phyloP scores from a whole-genome alignment of 169 alveolate species.

The Perkinsus olseni region DNA sequence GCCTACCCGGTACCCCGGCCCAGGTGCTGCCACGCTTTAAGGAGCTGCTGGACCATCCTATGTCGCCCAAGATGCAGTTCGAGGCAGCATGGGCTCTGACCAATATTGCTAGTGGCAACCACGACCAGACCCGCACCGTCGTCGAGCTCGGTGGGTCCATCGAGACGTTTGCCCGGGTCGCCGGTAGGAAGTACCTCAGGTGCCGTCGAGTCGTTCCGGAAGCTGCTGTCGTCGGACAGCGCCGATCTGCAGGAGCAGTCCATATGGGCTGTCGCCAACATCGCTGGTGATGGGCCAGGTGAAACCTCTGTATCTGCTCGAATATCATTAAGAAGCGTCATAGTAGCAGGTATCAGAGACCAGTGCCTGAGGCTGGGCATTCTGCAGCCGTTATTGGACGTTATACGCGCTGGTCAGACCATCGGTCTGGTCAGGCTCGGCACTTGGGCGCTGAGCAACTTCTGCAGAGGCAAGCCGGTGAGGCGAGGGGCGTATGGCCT shows the following conservation, averaged over 20 bases:
- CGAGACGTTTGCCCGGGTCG: not conserved
- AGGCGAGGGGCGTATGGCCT: not conserved
- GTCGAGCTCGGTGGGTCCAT: slow-evolving; percentile 55
- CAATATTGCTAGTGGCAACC: slow-evolving; percentile 84
- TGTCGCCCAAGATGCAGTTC: slow-evolving; percentile 79
- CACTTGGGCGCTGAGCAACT: slow-evolving; percentile 81
- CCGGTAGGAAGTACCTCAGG: not conserved
- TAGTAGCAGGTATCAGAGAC: slow-evolving; percentile 78
- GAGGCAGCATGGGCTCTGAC: slow-evolving; percentile 92
- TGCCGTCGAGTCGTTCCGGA: not conserved
- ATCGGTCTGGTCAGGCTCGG: slow-evolving; percentile 75
- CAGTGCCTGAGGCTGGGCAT: slow-evolving; percentile 71
- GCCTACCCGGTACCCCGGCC: not conserved
- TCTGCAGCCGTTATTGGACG: slow-evolving; percentile 59
- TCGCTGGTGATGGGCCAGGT: slow-evolving; percentile 81
- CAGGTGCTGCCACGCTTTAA: slow-evolving; percentile 71
- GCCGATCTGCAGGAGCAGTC: slow-evolving; percentile 86
- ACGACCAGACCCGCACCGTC: slow-evolving; percentile 72
- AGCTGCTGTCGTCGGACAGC: slow-evolving; percentile 8
- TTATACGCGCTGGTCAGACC: slow-evolving; percentile 51
- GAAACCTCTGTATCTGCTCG: not conserved
- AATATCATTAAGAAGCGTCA: too few species aligned
- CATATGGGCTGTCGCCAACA: slow-evolving; percentile 90
- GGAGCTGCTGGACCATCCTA: slow-evolving; percentile 61
- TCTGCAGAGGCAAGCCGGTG: slow-evolving; percentile 85